These are phyloP conservation scores for Pleoardoris graminearum DNA, from an alignment of 2,329 filamentous ascomycete species.

Conservation along the genomic window DNA sequence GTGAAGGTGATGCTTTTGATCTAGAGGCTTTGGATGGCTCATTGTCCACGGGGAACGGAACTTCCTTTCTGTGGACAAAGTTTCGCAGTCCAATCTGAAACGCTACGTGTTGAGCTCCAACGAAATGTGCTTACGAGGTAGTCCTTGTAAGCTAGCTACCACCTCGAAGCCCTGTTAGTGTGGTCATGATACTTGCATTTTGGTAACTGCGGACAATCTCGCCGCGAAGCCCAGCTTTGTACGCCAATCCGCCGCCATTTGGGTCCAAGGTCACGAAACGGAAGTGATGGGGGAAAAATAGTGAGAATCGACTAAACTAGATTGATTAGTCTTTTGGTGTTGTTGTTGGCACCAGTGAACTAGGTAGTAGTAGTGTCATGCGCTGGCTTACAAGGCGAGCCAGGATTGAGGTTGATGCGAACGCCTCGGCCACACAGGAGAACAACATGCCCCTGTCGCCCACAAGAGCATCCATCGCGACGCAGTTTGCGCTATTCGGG, in stretches of 20 bases:
- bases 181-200: conserved; percentile 51
- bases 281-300: conserved; percentile 55
- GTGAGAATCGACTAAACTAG: neutral
- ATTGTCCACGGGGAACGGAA: neutral
- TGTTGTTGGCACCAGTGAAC: conserved; percentile 35
- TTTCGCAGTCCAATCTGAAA: neutral
- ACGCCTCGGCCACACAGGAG: conserved; percentile 6
- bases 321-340: neutral
- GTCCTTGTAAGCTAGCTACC: conserved; percentile 9
- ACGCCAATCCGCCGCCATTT: conserved; percentile 44
- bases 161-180: neutral
- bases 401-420: neutral
- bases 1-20: no score
- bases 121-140: conserved; percentile 22
- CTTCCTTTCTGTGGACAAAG: neutral
- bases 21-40: neutral
- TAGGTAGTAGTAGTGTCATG: neutral
- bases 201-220: conserved; percentile 49
- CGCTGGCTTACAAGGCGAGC: neutral
- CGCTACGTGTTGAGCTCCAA: conserved; percentile 4
- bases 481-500: neutral
- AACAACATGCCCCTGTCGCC: neutral
- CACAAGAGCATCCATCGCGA: neutral
- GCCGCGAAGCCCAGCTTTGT: conserved; percentile 50
- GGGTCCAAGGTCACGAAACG: conserved; percentile 58